Evolutionary conservation across 1,284 basidiomycete genomes (phyloP).

Genomic region (Porodaedalea pini): DNA sequence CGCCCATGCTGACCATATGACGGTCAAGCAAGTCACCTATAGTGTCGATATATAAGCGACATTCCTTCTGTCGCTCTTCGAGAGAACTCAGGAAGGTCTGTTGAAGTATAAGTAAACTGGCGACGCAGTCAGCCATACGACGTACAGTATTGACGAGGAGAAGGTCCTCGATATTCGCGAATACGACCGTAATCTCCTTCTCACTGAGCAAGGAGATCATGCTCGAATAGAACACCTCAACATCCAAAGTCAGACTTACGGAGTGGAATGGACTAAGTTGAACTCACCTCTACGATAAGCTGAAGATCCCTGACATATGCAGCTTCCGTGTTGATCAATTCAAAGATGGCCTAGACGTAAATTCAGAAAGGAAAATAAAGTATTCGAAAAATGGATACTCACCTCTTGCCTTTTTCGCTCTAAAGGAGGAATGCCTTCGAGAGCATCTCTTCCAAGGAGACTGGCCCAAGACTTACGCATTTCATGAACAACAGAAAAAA

Average conservation of each 20-base stretch:
- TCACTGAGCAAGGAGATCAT: slow-evolving; percentile 72
- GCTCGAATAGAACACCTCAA: slow-evolving; percentile 76
- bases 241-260: background rate
- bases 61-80: slow-evolving; percentile 87
- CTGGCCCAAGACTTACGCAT: slow-evolving; percentile 83
- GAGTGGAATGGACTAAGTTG: background rate
- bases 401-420: slow-evolving; percentile 90
- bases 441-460: slow-evolving; percentile 76
- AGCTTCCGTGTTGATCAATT: slow-evolving; percentile 84
- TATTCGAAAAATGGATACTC: slow-evolving; percentile 21
- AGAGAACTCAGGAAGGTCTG: slow-evolving; percentile 80
- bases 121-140: slow-evolving; percentile 13
- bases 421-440: slow-evolving; percentile 69
- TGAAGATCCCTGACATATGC: slow-evolving; percentile 89
- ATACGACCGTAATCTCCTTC: slow-evolving; percentile 80
- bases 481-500: slow-evolving; percentile 7
- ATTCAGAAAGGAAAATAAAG: background rate
- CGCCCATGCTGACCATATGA: slow-evolving; percentile 73
- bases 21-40: slow-evolving; percentile 83
- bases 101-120: slow-evolving; percentile 19
- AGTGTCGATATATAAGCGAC: slow-evolving; percentile 82
- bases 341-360: slow-evolving; percentile 70
- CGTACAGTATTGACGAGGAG: slow-evolving; percentile 80
- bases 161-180: slow-evolving; percentile 92
- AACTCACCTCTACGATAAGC: slow-evolving; percentile 76